Base-by-base conservation (phyloP, 2,329 filamentous ascomycete genomes). In the Cytospora schulzeri region DNA sequence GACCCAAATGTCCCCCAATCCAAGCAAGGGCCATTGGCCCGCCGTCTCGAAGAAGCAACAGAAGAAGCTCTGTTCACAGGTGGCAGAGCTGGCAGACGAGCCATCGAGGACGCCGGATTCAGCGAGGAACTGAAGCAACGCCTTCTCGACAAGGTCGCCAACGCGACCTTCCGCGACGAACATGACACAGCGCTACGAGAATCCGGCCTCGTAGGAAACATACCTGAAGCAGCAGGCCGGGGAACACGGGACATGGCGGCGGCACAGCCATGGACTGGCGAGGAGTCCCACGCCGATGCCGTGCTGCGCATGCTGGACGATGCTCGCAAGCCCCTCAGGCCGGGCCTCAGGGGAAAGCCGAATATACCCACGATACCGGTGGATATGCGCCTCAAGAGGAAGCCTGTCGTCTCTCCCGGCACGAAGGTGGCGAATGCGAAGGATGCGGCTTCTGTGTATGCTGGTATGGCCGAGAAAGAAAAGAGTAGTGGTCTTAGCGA, bases 231-330 rank as follows among this genome's bases (percentile, higher is more conserved):
- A n/a, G 88, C 90, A 15, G 88, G 90, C 19, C 82, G 83, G 69
- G 89, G 88, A 15, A 90, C 89, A 2, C 83, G 87, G 66, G 85
- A 89, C 57, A 84, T 88, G 41, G 92, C 92, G 1, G 81, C 83
- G 0, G 86, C 88, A 8, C 78, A 83, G 64, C 83, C 90, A 1
- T 99, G 95, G 95, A 87, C 85, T 0, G 95, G 94, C 2, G 81
- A 84, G 15, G 95, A 98, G 76, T 81, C 80, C 6, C 78, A 89
- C 1, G 85, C 89, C 70, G 93, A 97, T 74, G 84, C 90, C 0
- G 88, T 92, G 26, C 78, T 96, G 57, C 88, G 95, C 35, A 98
- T 98, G 91, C 77, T 95, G 14, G 85, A 91, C 63, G 92, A 96
- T 73, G 85, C 91, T 29, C 86, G 86, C 66, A 92, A 93, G 72